Evolutionary conservation across 257 asterid species (phyloP), one percentile per base, ranked within the genome.

Genomic region (Rauvolfia tetraphylla): DNA sequence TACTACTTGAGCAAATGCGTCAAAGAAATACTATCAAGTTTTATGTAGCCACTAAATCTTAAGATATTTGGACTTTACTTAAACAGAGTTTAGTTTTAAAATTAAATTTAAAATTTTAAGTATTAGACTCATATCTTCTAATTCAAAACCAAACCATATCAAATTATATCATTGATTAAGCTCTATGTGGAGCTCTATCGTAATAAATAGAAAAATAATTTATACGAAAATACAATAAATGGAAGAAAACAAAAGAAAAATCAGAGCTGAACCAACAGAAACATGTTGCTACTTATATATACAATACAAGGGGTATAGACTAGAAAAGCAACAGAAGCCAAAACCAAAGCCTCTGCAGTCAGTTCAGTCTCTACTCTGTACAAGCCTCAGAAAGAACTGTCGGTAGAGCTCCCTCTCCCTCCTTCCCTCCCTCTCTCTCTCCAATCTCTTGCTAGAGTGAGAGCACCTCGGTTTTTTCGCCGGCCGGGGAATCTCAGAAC

Each of bases 401-500:
- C 94, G 87, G 92, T 88, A 83, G 69, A 36, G 48, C 14, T 29
- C 53, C 81, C 72, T 56, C 79, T 25, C 57, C 33, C 33, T 25
- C 71, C 14, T 15, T 49, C 56, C 14, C 56, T 69, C 76, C 38
- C 73, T 5, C 59, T 36, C 42, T 62, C 44, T 18, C 70, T 15
- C n/a, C 11, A 36, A 33, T 36, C n/a, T 58, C 75, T 68, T 42
- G 38, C 22, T 51, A 56, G 57, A 51, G 73, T 41, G 36, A 54
- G 23, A 68, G 3, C 25, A 17, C 87, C 91, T 81, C 80, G 87
- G 76, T 83, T 71, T 71, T 78, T 91, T 83, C 90, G 86, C 89
- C 87, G 72, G 82, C 89, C 89, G 82, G 75, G 75, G 58, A 77
- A 66, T 39, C 63, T 46, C 9, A 46, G 20, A 31, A 36, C 51